phyloP scores from a whole-genome alignment of 345 rosid genomes.

The Eucalyptus regnans region DNA sequence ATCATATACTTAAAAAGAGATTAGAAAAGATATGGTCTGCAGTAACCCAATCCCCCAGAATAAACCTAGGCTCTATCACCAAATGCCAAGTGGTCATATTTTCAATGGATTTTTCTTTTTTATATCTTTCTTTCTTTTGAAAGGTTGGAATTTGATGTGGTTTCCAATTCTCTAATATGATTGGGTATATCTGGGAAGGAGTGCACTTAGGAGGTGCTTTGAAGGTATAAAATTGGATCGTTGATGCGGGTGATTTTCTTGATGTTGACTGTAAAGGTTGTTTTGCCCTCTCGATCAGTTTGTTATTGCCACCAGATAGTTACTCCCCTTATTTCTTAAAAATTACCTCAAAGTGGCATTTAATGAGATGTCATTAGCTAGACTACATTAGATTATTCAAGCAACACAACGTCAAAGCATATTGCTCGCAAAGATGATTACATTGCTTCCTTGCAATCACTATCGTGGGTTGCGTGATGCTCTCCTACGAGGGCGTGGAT shows the following conservation, averaged over 20 bases:
- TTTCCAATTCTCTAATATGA: not conserved
- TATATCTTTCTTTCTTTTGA: not conserved
- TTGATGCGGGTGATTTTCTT: not conserved
- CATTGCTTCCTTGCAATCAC: not conserved
- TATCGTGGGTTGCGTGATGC: fast-evolving
- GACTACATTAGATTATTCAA: not conserved
- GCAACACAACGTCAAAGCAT: not conserved
- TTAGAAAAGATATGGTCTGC: not conserved
- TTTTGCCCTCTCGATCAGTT: not conserved
- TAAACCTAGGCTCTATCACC: not conserved
- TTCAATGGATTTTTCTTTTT: not conserved
- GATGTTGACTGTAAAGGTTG: not conserved
- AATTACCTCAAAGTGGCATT: not conserved
- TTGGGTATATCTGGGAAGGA: not conserved
- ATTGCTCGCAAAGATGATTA: not conserved
- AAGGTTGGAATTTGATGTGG: not conserved
- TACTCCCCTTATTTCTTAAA: not conserved
- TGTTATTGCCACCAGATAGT: not conserved
- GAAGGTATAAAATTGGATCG: not conserved
- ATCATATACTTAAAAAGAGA: not conserved
- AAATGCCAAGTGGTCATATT: not conserved
- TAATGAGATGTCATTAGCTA: not conserved
- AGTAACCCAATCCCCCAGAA: not conserved
- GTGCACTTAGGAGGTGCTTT: not conserved
- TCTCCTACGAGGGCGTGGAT: not conserved